phyloP scores from a whole-genome alignment of 257 asterid genomes.

The Orobanche coerulescens region DNA sequence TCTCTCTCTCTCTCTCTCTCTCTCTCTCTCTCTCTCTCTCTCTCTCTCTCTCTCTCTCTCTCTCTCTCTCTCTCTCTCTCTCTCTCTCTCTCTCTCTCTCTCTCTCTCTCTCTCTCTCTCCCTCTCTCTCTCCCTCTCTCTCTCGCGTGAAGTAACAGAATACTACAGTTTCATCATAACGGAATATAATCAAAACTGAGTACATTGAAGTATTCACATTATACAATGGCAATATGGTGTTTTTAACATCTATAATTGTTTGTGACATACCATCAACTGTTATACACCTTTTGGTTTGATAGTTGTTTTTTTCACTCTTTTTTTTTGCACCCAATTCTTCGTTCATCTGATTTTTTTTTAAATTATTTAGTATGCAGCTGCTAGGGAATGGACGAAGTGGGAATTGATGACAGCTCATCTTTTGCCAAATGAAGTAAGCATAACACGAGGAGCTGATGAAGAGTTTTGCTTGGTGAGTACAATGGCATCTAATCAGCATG shows the following conservation, averaged over 20 bases:
- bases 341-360: slow-evolving; percentile 21
- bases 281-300: neutral
- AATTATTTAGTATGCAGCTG: slow-evolving; percentile 68
- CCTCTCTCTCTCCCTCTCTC: too few relatives aligned
- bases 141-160: too few relatives aligned
- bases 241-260: neutral
- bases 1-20: too few relatives aligned
- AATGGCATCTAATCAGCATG: neutral
- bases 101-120: too few relatives aligned
- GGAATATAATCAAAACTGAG: neutral
- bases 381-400: slow-evolving; percentile 98
- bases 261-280: neutral
- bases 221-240: neutral
- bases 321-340: slow-evolving; percentile 6
- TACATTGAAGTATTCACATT: neutral
- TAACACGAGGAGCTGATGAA: slow-evolving; percentile 74
- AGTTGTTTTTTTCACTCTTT: neutral
- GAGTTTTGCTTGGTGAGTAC: slow-evolving; percentile 84
- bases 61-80: too few relatives aligned
- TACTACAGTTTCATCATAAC: neutral
- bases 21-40: too few relatives aligned
- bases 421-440: slow-evolving; percentile 59
- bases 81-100: too few relatives aligned
- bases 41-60: too few relatives aligned
- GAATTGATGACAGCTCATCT: slow-evolving; percentile 97